Percentiles rank a stretch among this genome's conserved stretches.
phyloP scores from a whole-genome alignment of 257 asterid species.

The Gardenia jasminoides region DNA sequence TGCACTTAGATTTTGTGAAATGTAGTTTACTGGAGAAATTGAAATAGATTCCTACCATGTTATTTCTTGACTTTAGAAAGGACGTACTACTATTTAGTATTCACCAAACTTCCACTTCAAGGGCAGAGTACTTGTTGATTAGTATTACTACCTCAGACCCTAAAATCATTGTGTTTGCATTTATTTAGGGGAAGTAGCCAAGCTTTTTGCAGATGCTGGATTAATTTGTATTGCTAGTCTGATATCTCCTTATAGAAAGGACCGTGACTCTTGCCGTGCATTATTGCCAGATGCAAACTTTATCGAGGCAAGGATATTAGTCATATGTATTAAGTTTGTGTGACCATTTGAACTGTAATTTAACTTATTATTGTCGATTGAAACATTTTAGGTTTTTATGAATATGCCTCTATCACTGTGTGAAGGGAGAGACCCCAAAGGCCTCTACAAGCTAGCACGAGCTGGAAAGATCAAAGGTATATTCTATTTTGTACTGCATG shows the following conservation, averaged over 20 bases:
- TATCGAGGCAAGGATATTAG: slow-evolving; percentile 61
- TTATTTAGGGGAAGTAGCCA: slow-evolving; percentile 78
- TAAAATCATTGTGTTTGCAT: not conserved
- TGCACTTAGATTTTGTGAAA: not conserved
- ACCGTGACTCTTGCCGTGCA: slow-evolving; percentile 93
- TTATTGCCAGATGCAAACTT: slow-evolving; percentile 60
- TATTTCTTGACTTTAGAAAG: too few species aligned
- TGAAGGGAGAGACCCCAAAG: slow-evolving; percentile 94
- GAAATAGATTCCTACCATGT: not conserved
- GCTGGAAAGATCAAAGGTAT: slow-evolving; percentile 91
- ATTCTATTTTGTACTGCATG: not conserved
- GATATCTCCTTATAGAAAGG: slow-evolving; percentile 94
- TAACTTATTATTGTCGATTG: slow-evolving; percentile 2
- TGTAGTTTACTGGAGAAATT: not conserved
- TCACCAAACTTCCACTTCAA: not conserved
- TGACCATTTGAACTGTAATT: not conserved
- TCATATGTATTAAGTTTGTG: slow-evolving; percentile 10
- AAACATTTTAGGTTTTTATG: slow-evolving; percentile 60
- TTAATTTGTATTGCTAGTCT: slow-evolving; percentile 92
- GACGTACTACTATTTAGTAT: too few species aligned
- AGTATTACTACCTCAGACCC: not conserved
- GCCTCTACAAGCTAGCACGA: slow-evolving; percentile 96
- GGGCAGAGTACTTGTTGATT: not conserved
- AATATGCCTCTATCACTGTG: slow-evolving; percentile 91
- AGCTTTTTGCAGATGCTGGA: slow-evolving; percentile 98